phyloP scores from a whole-genome alignment of 1,284 basidiomycete species.

The Baeospora myosura region DNA sequence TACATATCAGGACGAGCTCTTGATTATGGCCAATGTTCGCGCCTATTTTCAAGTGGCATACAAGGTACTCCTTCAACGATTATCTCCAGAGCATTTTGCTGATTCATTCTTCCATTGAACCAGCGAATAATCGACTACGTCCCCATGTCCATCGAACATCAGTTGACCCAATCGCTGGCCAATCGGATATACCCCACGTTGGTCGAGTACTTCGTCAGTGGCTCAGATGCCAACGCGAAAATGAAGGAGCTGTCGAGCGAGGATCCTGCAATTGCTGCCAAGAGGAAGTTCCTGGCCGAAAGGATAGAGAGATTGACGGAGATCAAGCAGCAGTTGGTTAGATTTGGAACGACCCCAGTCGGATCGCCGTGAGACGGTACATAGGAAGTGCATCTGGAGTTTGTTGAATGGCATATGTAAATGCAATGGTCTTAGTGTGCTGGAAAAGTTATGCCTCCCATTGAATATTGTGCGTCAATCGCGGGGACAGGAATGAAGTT shows the following conservation, averaged over 20 bases:
- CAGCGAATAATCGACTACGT: constrained; percentile 52
- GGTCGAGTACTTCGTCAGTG: constrained; percentile 25
- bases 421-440: too few species aligned
- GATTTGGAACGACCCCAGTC: too few species aligned
- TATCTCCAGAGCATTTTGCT: background rate
- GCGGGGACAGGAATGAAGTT: too few species aligned
- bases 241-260: constrained; percentile 30
- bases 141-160: constrained; percentile 43
- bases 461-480: too few species aligned
- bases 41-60: constrained; percentile 36
- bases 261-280: constrained; percentile 28
- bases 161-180: constrained; percentile 36
- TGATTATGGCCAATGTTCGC: constrained; percentile 43
- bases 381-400: too few species aligned
- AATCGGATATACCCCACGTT: constrained; percentile 31
- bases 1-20: constrained; percentile 30
- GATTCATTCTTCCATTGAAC: background rate
- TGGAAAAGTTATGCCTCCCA: too few species aligned
- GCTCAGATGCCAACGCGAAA: constrained; percentile 12
- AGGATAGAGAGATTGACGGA: constrained; percentile 23
- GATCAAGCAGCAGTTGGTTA: constrained; percentile 29
- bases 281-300: constrained; percentile 24
- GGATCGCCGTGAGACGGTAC: too few species aligned
- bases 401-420: too few species aligned
- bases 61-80: constrained; percentile 5